These are phyloP conservation scores for Trametes elegans DNA, from an alignment of 768 basidiomycete species.

Conservation along the genomic window DNA sequence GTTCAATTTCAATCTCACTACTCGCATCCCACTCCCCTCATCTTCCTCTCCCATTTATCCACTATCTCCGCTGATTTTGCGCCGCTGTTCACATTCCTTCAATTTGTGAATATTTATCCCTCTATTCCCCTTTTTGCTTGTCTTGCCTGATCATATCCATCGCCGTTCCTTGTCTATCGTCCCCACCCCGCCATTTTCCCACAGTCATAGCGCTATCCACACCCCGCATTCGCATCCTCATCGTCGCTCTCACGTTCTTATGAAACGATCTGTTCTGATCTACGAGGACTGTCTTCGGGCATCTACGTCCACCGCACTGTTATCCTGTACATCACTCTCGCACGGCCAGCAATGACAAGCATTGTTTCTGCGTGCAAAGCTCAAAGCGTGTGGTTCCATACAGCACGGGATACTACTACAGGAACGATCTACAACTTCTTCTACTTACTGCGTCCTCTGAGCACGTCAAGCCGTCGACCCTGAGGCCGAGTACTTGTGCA, in stretches of 20 bases:
- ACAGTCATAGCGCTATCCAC: background rate
- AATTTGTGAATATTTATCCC: slow-evolving; percentile 22
- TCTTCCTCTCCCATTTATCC: background rate
- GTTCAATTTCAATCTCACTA: slow-evolving; percentile 18
- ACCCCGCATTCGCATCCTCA: background rate
- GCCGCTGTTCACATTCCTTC: slow-evolving; percentile 5
- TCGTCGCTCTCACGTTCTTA: slow-evolving; percentile 11
- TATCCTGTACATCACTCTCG: slow-evolving; percentile 18
- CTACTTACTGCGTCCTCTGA: background rate
- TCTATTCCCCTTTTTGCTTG: slow-evolving; percentile 9
- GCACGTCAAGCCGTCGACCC: background rate
- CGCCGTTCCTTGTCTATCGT: slow-evolving; percentile 9
- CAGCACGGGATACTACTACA: slow-evolving; percentile 6
- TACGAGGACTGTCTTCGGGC: slow-evolving; percentile 13
- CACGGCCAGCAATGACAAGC: slow-evolving; percentile 10
- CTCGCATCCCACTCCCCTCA: background rate
- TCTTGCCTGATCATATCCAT: background rate
- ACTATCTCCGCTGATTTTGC: background rate
- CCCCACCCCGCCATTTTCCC: background rate
- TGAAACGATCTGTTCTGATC: slow-evolving; percentile 10
- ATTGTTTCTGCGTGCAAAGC: too few relatives aligned
- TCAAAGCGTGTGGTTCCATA: background rate
- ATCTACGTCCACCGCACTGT: slow-evolving; percentile 11
- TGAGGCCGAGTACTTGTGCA: slow-evolving; percentile 71
- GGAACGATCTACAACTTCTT: background rate